Evolutionary conservation across 148 eudicot genomes (phyloP).

Genomic region (Rhododendron henanense): DNA sequence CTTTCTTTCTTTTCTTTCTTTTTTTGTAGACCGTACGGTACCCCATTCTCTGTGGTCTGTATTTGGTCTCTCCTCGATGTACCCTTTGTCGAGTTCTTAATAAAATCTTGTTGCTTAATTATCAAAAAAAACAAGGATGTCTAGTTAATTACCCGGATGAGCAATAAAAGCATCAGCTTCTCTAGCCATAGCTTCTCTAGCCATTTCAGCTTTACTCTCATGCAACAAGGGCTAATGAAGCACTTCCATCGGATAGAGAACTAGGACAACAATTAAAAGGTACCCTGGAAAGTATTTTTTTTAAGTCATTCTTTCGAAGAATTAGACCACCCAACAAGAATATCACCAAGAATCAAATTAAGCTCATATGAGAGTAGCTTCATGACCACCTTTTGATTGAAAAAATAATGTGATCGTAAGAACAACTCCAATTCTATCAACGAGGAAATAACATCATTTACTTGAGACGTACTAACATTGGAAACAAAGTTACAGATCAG

Average conservation of each 20-base stretch:
- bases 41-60: too few species aligned
- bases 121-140: background rate
- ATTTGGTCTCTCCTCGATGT: too few species aligned
- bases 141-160: constrained; percentile 62
- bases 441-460: background rate
- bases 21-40: too few species aligned
- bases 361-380: constrained; percentile 1
- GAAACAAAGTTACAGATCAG: background rate
- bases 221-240: too few species aligned
- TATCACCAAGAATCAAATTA: background rate
- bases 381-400: background rate
- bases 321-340: background rate
- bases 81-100: too few species aligned
- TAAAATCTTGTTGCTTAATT: too few species aligned
- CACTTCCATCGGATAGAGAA: background rate
- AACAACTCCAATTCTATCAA: background rate
- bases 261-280: background rate
- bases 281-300: too few species aligned
- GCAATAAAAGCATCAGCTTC: constrained; percentile 90
- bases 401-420: background rate
- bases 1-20: too few species aligned
- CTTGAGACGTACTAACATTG: background rate
- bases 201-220: too few species aligned
- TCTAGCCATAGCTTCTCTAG: too few species aligned
- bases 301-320: background rate